Conservation (phyloP, 2,329 filamentous ascomycete species). For the Botryosphaeria dothidea region DNA sequence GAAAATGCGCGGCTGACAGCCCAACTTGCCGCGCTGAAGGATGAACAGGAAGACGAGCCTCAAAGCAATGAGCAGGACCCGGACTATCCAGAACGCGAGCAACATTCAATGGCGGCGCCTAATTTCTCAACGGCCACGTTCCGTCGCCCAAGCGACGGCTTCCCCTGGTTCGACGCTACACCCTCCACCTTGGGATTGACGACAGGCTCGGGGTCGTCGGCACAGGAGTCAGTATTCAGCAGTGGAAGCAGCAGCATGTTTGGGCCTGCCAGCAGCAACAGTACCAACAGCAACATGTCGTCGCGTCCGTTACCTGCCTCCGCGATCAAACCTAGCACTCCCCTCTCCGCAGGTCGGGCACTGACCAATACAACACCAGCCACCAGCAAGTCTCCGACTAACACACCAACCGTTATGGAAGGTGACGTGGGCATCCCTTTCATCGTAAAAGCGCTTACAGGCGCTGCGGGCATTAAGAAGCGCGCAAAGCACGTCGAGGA, state of each 20-base stretch:
- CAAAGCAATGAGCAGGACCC: neutral
- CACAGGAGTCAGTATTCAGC: constrained; percentile 4
- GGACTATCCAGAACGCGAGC: neutral
- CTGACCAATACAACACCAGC: neutral
- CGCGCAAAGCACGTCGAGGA: constrained; percentile 1
- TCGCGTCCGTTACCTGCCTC: neutral
- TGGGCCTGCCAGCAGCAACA: neutral
- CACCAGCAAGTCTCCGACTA: neutral
- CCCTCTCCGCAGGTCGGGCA: neutral
- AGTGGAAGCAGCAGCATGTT: constrained; percentile 1
- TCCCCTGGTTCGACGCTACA: neutral
- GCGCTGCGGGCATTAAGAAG: neutral
- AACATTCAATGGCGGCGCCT: neutral
- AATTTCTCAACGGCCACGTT: neutral
- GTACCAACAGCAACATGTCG: neutral
- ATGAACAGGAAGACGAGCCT: neutral
- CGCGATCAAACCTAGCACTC: neutral
- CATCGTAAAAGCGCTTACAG: neutral
- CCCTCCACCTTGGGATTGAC: neutral
- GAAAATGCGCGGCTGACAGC: neutral
- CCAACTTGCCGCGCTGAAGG: constrained; percentile 1
- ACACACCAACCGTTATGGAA: neutral
- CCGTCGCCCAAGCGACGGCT: neutral
- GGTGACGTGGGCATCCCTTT: constrained; percentile 5
- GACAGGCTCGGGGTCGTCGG: neutral